phyloP scores from a whole-genome alignment of 495 filamentous ascomycete genomes.

The Letharia lupina region DNA sequence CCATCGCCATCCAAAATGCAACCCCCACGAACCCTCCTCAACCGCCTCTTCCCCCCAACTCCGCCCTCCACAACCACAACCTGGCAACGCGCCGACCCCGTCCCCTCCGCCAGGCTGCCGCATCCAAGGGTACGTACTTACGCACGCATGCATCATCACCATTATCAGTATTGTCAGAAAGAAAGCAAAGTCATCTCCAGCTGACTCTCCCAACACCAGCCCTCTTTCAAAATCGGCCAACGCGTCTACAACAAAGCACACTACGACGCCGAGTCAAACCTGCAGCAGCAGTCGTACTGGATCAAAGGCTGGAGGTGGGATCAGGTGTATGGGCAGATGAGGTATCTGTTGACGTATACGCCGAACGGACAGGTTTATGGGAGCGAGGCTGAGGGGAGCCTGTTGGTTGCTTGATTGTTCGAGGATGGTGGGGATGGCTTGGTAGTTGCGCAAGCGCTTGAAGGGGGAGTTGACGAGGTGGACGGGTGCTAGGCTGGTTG shows the following conservation, averaged over 20 bases:
- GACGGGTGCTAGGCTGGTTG: too few relatives aligned
- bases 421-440: not conserved
- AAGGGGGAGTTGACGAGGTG: too few relatives aligned
- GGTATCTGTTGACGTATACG: not conserved
- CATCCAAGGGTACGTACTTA: not conserved
- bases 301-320: not conserved
- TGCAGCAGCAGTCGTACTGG: constrained; percentile 1
- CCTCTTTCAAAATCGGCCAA: not conserved
- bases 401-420: not conserved
- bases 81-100: not conserved
- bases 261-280: not conserved
- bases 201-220: not conserved
- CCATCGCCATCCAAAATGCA: not conserved
- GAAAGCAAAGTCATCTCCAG: not conserved
- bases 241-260: not conserved
- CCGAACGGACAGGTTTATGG: not conserved
- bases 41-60: not conserved
- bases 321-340: not conserved
- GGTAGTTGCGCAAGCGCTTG: not conserved
- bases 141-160: too few relatives aligned
- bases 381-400: not conserved
- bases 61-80: not conserved
- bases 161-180: too few relatives aligned
- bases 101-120: not conserved
- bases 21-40: not conserved